phyloP scores from a whole-genome alignment of 768 basidiomycete species.

The Mycena kentingensis region DNA sequence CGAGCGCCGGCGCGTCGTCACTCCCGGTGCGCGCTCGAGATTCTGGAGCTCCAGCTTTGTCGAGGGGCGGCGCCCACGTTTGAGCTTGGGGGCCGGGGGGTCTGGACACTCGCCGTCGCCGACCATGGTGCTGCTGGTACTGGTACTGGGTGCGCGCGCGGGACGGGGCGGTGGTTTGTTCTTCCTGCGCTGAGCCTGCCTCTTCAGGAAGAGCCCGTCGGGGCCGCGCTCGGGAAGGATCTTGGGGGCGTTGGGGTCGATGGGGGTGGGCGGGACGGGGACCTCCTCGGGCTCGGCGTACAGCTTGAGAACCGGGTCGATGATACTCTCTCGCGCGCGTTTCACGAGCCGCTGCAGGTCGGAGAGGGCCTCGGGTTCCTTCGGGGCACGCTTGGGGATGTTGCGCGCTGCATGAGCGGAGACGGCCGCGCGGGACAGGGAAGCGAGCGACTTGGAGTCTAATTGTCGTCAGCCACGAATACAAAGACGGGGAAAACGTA shows the following conservation, averaged over 20 bases:
- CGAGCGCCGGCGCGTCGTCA: not conserved
- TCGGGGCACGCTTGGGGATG: constrained; percentile 42
- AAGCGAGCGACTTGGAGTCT: constrained; percentile 60
- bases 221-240: constrained; percentile 20
- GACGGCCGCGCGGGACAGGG: constrained; percentile 43
- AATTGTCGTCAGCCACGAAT: not conserved
- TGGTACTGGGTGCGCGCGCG: constrained; percentile 1
- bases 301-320: constrained; percentile 50
- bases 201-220: constrained; percentile 16
- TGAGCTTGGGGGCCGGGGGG: constrained; percentile 16
- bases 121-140: not conserved
- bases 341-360: constrained; percentile 61
- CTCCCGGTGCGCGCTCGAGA: not conserved
- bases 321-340: constrained; percentile 47
- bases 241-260: constrained; percentile 23
- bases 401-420: constrained; percentile 38
- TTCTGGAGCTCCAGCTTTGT: constrained; percentile 18
- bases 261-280: constrained; percentile 15
- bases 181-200: too few species aligned
- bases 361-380: constrained; percentile 49
- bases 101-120: not conserved
- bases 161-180: too few species aligned
- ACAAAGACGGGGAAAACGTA: not conserved
- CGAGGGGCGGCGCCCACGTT: constrained; percentile 16
- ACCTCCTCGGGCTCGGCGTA: constrained; percentile 38